Evolutionary conservation across 2,329 filamentous ascomycete genomes (phyloP).

Genomic region (Karstenula rhodostoma): DNA sequence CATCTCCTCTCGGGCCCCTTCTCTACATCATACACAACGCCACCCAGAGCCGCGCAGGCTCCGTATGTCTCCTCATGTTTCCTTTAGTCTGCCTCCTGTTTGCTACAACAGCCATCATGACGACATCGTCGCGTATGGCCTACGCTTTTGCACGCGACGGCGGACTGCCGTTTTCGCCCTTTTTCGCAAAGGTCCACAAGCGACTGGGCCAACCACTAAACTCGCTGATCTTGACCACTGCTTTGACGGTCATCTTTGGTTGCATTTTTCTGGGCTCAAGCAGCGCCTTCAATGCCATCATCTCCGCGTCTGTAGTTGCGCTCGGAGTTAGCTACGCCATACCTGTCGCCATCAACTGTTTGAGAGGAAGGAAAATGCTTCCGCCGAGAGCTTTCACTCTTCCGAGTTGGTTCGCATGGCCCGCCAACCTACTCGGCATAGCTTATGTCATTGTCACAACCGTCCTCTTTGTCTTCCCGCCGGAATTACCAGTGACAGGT

Average conservation of each 20-base stretch:
- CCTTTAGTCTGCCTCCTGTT: slow-evolving; percentile 71
- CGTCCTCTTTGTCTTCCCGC: slow-evolving; percentile 78
- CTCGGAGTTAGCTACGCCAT: slow-evolving; percentile 78
- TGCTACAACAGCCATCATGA: slow-evolving; percentile 70
- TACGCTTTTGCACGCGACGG: slow-evolving; percentile 74
- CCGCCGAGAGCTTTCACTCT: slow-evolving; percentile 67
- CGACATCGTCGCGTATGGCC: slow-evolving; percentile 70
- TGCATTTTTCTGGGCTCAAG: slow-evolving; percentile 73
- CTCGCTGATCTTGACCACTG: slow-evolving; percentile 67
- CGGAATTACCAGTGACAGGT: slow-evolving; percentile 68
- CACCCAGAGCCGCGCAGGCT: slow-evolving; percentile 67
- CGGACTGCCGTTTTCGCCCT: slow-evolving; percentile 67
- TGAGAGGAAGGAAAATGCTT: slow-evolving; percentile 71
- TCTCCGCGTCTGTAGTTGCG: slow-evolving; percentile 74
- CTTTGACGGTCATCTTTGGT: slow-evolving; percentile 72
- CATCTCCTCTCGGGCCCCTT: slow-evolving; percentile 64
- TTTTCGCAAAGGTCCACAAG: slow-evolving; percentile 69
- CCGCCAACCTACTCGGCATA: slow-evolving; percentile 67
- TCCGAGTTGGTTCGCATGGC: slow-evolving; percentile 64
- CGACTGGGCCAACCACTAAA: slow-evolving; percentile 71
- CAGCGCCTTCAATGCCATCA: slow-evolving; percentile 75
- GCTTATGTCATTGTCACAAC: slow-evolving; percentile 74
- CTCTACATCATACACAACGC: slow-evolving; percentile 70
- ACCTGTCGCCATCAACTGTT: slow-evolving; percentile 73
- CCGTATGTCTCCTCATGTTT: slow-evolving; percentile 72